Evolutionary conservation across 352 stramenopile species (phyloP).

Genomic region (Globisporangium splendens): DNA sequence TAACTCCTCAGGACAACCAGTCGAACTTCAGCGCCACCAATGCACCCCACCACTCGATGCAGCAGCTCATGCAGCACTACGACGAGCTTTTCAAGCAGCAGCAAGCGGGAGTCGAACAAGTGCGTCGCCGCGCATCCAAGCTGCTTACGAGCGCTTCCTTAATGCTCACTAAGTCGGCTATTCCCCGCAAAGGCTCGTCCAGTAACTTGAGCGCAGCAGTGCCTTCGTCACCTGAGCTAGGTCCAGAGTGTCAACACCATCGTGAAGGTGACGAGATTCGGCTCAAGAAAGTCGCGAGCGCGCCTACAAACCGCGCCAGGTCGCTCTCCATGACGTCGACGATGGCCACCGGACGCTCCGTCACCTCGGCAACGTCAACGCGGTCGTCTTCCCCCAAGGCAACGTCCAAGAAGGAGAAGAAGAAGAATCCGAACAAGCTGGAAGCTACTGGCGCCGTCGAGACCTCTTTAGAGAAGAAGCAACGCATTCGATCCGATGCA

Average conservation of each 20-base stretch:
- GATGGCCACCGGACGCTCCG: neutral
- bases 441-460: neutral
- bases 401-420: slow-evolving; percentile 14
- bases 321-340: neutral
- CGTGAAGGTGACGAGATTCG: neutral
- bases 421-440: slow-evolving; percentile 9
- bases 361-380: neutral
- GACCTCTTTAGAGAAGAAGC: slow-evolving; percentile 40
- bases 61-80: slow-evolving; percentile 43
- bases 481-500: slow-evolving; percentile 55
- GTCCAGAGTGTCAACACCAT: neutral
- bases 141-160: slow-evolving; percentile 9
- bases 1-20: neutral
- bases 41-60: slow-evolving; percentile 20
- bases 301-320: slow-evolving; percentile 1
- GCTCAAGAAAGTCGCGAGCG: slow-evolving; percentile 15
- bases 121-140: slow-evolving; percentile 16
- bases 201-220: neutral
- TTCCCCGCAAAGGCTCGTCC: neutral
- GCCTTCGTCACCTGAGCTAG: too few relatives aligned
- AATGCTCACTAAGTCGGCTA: neutral
- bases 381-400: slow-evolving; percentile 10
- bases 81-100: slow-evolving; percentile 34
- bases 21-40: too few relatives aligned
- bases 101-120: slow-evolving; percentile 25